These are phyloP conservation scores for Thelephora terrestris DNA, from an alignment of 1,284 basidiomycete genomes.

Conservation along the genomic window DNA sequence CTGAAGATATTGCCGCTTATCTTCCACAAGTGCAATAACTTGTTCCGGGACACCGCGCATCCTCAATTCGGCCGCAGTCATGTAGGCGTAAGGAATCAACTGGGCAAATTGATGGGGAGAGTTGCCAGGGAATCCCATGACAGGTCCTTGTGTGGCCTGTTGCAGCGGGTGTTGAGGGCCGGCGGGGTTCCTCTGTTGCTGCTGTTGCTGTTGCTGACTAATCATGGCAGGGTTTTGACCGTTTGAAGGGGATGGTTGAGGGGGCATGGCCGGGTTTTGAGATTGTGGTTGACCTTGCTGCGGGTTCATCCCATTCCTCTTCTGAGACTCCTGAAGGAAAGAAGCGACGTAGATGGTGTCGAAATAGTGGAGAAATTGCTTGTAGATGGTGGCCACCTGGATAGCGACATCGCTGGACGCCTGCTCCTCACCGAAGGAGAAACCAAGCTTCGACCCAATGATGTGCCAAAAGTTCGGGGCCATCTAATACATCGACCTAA, in stretches of 20 bases:
- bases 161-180: slow-evolving; percentile 3
- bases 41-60: slow-evolving; percentile 37
- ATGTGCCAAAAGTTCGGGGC: slow-evolving; percentile 44
- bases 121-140: slow-evolving; percentile 1
- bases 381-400: slow-evolving; percentile 50
- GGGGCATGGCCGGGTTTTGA: too few relatives aligned
- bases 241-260: too few relatives aligned
- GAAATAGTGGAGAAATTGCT: slow-evolving; percentile 44
- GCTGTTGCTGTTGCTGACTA: slow-evolving; percentile 3
- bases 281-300: slow-evolving; percentile 3
- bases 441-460: slow-evolving; percentile 54
- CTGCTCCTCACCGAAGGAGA: slow-evolving; percentile 44
- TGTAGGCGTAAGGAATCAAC: slow-evolving; percentile 33
- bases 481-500: slow-evolving; percentile 1
- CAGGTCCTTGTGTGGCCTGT: slow-evolving; percentile 7
- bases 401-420: slow-evolving; percentile 49
- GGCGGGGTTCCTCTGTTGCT: slow-evolving; percentile 3
- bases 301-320: slow-evolving; percentile 3
- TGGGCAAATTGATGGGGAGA: slow-evolving; percentile 29
- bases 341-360: slow-evolving; percentile 40
- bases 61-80: slow-evolving; percentile 41
- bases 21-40: slow-evolving; percentile 48
- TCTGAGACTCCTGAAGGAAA: slow-evolving; percentile 7
- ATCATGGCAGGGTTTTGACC: too few relatives aligned
- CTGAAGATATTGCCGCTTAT: slow-evolving; percentile 37